These are phyloP conservation scores for Russula brevipes DNA, from an alignment of 768 basidiomycete genomes.

Conservation along the genomic window DNA sequence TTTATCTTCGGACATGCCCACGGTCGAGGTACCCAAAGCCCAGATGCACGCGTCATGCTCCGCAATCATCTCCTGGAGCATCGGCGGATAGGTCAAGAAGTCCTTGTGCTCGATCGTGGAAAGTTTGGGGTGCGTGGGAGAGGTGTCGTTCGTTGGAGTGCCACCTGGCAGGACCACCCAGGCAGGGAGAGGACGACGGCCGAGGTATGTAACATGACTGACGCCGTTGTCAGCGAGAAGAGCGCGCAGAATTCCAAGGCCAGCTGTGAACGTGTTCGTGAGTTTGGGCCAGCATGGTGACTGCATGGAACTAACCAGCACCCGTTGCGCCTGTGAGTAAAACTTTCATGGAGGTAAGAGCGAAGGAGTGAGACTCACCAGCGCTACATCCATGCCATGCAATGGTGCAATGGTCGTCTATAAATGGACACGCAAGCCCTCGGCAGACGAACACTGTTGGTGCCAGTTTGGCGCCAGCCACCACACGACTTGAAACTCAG, in stretches of 20 bases:
- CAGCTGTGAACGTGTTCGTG: conserved; percentile 17
- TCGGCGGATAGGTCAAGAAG: conserved; percentile 24
- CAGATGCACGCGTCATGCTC: conserved; percentile 30
- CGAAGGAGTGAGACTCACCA: too few relatives aligned
- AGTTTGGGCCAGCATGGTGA: neutral
- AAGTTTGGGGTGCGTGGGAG: conserved; percentile 25
- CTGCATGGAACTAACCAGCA: conserved; percentile 9
- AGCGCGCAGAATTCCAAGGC: conserved; percentile 25
- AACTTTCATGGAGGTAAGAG: conserved; percentile 12
- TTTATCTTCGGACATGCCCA: conserved; percentile 20
- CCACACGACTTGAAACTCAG: neutral
- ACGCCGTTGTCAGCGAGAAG: conserved; percentile 24
- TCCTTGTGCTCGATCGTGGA: conserved; percentile 23
- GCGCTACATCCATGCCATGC: too few relatives aligned
- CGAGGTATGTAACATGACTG: conserved; percentile 27
- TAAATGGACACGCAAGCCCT: too few relatives aligned
- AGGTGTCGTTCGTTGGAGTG: neutral
- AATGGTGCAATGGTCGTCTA: too few relatives aligned
- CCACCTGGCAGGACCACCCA: conserved; percentile 21
- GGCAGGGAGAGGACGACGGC: conserved; percentile 27
- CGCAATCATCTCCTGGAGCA: conserved; percentile 20
- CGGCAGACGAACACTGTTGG: too few relatives aligned
- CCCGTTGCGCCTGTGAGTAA: conserved; percentile 24
- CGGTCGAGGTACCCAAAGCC: conserved; percentile 26
- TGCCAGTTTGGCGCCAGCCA: too few relatives aligned